Percentiles rank a stretch among this genome's conserved stretches.
Conservation (phyloP, 2,329 filamentous ascomycete genomes). For the Didymella pomorum region DNA sequence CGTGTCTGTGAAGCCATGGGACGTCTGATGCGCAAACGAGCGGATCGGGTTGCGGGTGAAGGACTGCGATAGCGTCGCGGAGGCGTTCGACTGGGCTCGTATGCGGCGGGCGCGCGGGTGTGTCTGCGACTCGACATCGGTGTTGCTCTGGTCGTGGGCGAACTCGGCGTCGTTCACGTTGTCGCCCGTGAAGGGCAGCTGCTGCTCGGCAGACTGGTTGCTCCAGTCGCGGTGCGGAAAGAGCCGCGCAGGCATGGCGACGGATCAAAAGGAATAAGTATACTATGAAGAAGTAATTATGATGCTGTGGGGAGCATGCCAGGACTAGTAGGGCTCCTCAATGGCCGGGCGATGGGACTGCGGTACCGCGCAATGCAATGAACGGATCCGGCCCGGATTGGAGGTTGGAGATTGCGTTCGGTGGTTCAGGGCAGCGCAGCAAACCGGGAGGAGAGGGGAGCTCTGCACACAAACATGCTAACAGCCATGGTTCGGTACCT, state of each 20-base stretch:
- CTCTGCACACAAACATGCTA: neutral
- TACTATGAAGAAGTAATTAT: neutral
- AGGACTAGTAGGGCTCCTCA: conserved; percentile 9
- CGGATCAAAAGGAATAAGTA: neutral
- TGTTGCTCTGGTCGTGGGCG: conserved; percentile 27
- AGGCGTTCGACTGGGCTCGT: conserved; percentile 35
- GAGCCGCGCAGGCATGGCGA: conserved; percentile 17
- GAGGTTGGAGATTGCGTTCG: neutral
- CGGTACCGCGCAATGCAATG: neutral
- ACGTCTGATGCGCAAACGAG: conserved; percentile 74
- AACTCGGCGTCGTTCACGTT: conserved; percentile 42
- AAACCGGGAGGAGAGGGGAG: conserved; percentile 1
- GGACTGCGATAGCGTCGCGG: conserved; percentile 38
- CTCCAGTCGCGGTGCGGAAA: conserved; percentile 19
- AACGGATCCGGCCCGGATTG: conserved; percentile 2
- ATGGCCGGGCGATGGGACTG: neutral
- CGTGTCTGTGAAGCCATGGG: conserved; percentile 70
- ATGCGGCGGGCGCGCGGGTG: conserved; percentile 40
- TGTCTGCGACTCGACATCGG: conserved; percentile 35
- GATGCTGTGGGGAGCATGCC: conserved; percentile 11
- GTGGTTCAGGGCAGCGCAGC: conserved; percentile 7
- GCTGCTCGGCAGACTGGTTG: conserved; percentile 18
- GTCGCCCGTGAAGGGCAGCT: conserved; percentile 46
- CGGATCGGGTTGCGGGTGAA: conserved; percentile 67
- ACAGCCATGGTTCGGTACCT: conserved; percentile 7